Evolutionary conservation across 768 basidiomycete genomes (phyloP).

Genomic region (Pleurotus djamor): DNA sequence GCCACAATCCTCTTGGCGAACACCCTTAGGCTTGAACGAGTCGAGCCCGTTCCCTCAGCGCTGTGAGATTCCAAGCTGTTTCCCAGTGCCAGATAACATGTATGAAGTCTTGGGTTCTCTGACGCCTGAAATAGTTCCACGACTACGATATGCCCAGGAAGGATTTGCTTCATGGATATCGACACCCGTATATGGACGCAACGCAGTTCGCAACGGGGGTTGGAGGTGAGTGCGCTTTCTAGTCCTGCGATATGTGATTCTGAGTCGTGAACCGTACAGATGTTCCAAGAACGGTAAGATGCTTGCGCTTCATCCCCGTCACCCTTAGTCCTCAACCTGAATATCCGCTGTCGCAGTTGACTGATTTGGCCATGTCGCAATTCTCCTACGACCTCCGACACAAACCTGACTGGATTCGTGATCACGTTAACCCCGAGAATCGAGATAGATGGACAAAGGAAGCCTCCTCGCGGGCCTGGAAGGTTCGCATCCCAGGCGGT

Average conservation of each 20-base stretch:
- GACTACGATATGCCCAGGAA: conserved; percentile 3
- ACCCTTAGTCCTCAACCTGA: not conserved
- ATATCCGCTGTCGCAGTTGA: conserved; percentile 25
- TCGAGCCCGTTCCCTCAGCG: not conserved
- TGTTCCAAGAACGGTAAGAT: conserved; percentile 42
- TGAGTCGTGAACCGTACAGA: conserved; percentile 21
- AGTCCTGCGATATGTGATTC: too few species aligned
- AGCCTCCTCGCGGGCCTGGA: conserved; percentile 24
- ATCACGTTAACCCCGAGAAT: conserved; percentile 18
- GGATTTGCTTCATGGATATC: conserved; percentile 29
- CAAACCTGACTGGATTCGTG: conserved; percentile 38
- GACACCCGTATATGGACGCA: conserved; percentile 50
- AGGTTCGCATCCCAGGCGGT: conserved; percentile 32
- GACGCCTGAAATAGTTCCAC: not conserved
- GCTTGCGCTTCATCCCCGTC: not conserved
- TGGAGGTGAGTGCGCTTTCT: conserved; percentile 29
- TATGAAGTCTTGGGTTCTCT: not conserved
- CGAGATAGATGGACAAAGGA: conserved; percentile 29
- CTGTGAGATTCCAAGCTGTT: not conserved
- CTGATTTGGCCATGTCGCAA: conserved; percentile 48
- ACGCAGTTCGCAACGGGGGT: conserved; percentile 40
- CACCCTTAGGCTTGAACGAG: not conserved
- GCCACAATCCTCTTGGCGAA: not conserved
- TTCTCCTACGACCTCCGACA: conserved; percentile 41
- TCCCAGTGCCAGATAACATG: not conserved